Base-by-base conservation (phyloP, 2,329 filamentous ascomycete genomes). In the Fusarium sacchari region DNA sequence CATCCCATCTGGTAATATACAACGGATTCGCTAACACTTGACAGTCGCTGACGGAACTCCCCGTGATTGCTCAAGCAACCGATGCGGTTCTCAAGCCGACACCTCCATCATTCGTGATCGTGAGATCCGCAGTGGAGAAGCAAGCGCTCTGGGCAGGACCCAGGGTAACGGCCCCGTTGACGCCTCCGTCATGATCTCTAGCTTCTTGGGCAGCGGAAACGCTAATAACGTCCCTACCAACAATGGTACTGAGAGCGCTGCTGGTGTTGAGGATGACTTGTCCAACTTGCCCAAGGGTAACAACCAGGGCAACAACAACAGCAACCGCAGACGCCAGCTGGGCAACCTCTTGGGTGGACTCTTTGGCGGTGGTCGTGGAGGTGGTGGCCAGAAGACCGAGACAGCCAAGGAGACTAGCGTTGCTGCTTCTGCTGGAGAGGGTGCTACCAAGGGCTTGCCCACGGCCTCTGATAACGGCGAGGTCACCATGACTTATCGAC, bases 71-170 rank as follows among this genome's bases (percentile, higher is more conserved):
- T 84, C 88, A 57, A 84, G 83, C 76, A 89, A 90, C 75, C 72
- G 80, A 50, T 92, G 90, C 78, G 91, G 91, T 66, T 87, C 90
- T n/a, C 88, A 93, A 80, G 89, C 87, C 67, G 91, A 93, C 78
- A 93, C 91, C n/a, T 86, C 90, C 80, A 92, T 93, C 84, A 92
- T 93, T 81, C 88, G 90, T 42, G 82, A 88, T 68, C 81, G 83
- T 18, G 91, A 92, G 82, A 85, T 93, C 64, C 82, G 83, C 43
- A 86, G 83, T 55, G 84, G 82, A 76, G 84, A 86, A 74, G 80
- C 77, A 42, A 89, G 88, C 40, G 86, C 91, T 58, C 86, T 93
- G n/a, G 91, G 91, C 75, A 88, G 89, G 73, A 93, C 90, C 59
- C 81, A 89, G 77, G 88, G 85, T 67, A 87, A 86, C 60, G 90